Evolutionary conservation across 1,284 basidiomycete species (phyloP).

Genomic region (Cryptococcus sp.): DNA sequence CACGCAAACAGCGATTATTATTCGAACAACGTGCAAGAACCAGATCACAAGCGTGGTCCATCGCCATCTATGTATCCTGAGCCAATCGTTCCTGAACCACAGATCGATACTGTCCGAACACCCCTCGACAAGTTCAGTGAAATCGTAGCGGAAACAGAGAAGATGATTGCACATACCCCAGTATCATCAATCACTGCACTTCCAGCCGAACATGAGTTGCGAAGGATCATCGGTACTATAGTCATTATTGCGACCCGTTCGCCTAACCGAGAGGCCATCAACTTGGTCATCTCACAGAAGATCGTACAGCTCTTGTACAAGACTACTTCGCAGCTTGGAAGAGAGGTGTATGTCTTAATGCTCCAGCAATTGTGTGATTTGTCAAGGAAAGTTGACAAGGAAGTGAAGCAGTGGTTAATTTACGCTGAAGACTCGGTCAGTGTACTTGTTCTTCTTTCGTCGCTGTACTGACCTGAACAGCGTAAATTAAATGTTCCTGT

Average conservation of each 20-base stretch:
- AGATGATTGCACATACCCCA: slow-evolving; percentile 64
- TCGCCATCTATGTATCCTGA: slow-evolving; percentile 28
- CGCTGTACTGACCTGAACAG: slow-evolving; percentile 46
- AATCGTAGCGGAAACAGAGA: slow-evolving; percentile 73
- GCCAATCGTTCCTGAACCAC: slow-evolving; percentile 19
- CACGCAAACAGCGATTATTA: slow-evolving; percentile 18
- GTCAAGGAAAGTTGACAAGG: slow-evolving; percentile 89
- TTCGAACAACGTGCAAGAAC: slow-evolving; percentile 4
- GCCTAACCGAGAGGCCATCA: slow-evolving; percentile 74
- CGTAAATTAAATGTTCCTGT: slow-evolving; percentile 96
- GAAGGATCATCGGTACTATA: slow-evolving; percentile 74
- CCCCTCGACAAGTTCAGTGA: slow-evolving; percentile 52
- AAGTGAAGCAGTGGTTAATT: slow-evolving; percentile 93
- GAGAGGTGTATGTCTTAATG: slow-evolving; percentile 85
- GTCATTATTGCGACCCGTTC: slow-evolving; percentile 73
- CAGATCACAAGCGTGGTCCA: slow-evolving; percentile 19
- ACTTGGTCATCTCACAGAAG: slow-evolving; percentile 81
- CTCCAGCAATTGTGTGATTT: slow-evolving; percentile 83
- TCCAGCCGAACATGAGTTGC: slow-evolving; percentile 79
- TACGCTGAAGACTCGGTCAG: slow-evolving; percentile 92
- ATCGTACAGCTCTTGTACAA: slow-evolving; percentile 64
- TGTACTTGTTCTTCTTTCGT: slow-evolving; percentile 7
- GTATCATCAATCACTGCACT: slow-evolving; percentile 60
- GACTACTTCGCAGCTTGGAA: slow-evolving; percentile 70
- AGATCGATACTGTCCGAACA: slow-evolving; percentile 30